phyloP scores from a whole-genome alignment of 2,329 filamentous ascomycete genomes.

The Madurella fahalii region DNA sequence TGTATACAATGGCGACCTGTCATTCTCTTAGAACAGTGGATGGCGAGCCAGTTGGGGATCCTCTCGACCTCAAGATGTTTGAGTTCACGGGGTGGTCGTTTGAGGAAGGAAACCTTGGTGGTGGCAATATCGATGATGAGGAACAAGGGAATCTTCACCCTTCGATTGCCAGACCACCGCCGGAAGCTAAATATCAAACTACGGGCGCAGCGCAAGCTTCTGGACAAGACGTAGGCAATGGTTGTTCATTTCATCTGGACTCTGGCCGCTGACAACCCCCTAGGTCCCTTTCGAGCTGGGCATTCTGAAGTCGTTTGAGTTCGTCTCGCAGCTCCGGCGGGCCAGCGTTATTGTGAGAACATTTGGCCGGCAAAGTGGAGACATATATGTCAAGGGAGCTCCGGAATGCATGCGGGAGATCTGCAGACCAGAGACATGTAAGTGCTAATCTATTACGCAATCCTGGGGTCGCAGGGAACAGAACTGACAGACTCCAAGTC shows the following conservation, averaged over 20 bases:
- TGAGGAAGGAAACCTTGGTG: slow-evolving; percentile 75
- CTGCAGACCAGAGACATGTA: slow-evolving; percentile 74
- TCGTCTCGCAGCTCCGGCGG: slow-evolving; percentile 85
- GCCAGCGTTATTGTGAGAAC: slow-evolving; percentile 90
- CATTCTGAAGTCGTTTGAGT: slow-evolving; percentile 88
- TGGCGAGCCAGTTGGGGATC: slow-evolving; percentile 84
- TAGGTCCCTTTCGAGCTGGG: slow-evolving; percentile 74
- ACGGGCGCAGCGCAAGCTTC: slow-evolving; percentile 41
- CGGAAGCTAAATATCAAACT: slow-evolving; percentile 46
- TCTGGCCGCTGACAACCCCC: not conserved
- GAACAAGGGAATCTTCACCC: slow-evolving; percentile 73
- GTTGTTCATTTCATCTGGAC: not conserved
- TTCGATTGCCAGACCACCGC: slow-evolving; percentile 81
- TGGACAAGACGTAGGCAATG: slow-evolving; percentile 34
- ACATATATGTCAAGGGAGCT: slow-evolving; percentile 92
- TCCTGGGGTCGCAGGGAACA: not conserved
- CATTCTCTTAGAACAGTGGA: slow-evolving; percentile 87
- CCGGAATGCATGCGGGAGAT: slow-evolving; percentile 96
- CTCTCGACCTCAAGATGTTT: slow-evolving; percentile 97
- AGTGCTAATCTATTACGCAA: slow-evolving; percentile 32
- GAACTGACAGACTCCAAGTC: slow-evolving; percentile 43
- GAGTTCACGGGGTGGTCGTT: slow-evolving; percentile 92
- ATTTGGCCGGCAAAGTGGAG: slow-evolving; percentile 78
- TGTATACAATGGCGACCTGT: slow-evolving; percentile 96
- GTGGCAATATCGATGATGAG: slow-evolving; percentile 63